Evolutionary conservation across 345 rosid species (phyloP).

Genomic region (Populus nigra): DNA sequence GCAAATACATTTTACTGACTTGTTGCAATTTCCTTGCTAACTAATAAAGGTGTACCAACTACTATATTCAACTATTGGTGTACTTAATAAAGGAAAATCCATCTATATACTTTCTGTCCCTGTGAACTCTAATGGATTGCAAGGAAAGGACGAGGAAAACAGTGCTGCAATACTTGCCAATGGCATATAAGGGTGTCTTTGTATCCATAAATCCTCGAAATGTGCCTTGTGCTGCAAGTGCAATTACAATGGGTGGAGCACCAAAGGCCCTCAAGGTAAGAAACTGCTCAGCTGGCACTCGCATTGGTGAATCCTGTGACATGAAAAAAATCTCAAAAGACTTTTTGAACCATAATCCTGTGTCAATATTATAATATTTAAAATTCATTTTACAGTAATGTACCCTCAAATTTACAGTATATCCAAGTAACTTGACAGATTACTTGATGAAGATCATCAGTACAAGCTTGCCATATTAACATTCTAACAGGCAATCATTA

Average conservation of each 20-base stretch:
- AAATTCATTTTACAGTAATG: not conserved
- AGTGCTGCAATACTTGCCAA: conserved; percentile 59
- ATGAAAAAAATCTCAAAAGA: conserved; percentile 4
- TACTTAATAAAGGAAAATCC: not conserved
- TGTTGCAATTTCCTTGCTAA: not conserved
- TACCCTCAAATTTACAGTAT: not conserved
- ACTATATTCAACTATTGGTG: not conserved
- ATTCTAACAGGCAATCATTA: not conserved
- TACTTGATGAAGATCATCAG: too few relatives aligned
- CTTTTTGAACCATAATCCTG: not conserved
- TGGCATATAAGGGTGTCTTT: conserved; percentile 82
- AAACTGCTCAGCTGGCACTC: conserved; percentile 77
- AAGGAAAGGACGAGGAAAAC: conserved; percentile 12
- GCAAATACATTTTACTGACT: not conserved
- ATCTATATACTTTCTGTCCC: not conserved
- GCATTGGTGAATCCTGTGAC: conserved; percentile 82
- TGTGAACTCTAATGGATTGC: not conserved
- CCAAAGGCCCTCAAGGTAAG: conserved; percentile 78
- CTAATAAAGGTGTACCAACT: not conserved
- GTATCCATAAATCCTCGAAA: conserved; percentile 96
- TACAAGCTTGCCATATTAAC: not conserved
- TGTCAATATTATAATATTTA: not conserved
- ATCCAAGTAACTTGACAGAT: too few relatives aligned
- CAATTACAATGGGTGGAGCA: conserved; percentile 88
- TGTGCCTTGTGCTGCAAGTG: conserved; percentile 93